These are phyloP conservation scores for Allodekkera sacchari DNA, from an alignment of 805 yeast species.

Conservation along the genomic window DNA sequence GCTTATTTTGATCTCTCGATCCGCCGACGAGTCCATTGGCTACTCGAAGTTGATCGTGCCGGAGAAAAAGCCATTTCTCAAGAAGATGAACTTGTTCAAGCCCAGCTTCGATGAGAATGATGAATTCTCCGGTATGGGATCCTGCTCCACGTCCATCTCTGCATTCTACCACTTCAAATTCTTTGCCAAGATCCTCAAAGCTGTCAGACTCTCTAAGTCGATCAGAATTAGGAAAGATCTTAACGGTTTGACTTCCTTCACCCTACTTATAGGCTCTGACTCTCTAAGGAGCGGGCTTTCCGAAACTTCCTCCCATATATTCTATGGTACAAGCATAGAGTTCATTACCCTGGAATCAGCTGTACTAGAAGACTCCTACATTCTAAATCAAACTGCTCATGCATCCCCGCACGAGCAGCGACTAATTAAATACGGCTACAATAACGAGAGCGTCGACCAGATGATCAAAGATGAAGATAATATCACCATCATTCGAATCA, in stretches of 20 bases:
- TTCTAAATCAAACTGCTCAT: neutral
- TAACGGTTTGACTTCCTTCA: constrained; percentile 31
- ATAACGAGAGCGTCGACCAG: constrained; percentile 20
- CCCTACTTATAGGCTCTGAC: constrained; percentile 16
- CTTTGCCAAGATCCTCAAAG: constrained; percentile 39
- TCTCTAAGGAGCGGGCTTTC: constrained; percentile 1
- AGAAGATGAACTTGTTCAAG: constrained; percentile 40
- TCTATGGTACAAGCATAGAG: constrained; percentile 24
- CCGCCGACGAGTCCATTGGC: constrained; percentile 58
- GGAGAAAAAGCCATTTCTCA: constrained; percentile 50
- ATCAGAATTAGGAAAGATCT: constrained; percentile 49
- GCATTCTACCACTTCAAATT: constrained; percentile 43
- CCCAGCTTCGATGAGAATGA: constrained; percentile 5
- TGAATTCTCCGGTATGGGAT: constrained; percentile 6
- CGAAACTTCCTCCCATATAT: constrained; percentile 7
- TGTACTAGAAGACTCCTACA: constrained; percentile 12
- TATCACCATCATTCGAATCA: constrained; percentile 18
- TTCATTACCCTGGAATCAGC: constrained; percentile 22
- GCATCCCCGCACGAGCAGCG: constrained; percentile 1
- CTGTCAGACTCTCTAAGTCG: constrained; percentile 41
- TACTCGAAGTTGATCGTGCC: constrained; percentile 61
- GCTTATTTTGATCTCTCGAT: constrained; percentile 48
- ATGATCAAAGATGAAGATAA: constrained; percentile 26
- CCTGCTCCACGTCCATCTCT: constrained; percentile 24
- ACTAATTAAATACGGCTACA: constrained; percentile 15